Base-by-base conservation (phyloP, 495 filamentous ascomycete genomes). In the Podospora conica region DNA sequence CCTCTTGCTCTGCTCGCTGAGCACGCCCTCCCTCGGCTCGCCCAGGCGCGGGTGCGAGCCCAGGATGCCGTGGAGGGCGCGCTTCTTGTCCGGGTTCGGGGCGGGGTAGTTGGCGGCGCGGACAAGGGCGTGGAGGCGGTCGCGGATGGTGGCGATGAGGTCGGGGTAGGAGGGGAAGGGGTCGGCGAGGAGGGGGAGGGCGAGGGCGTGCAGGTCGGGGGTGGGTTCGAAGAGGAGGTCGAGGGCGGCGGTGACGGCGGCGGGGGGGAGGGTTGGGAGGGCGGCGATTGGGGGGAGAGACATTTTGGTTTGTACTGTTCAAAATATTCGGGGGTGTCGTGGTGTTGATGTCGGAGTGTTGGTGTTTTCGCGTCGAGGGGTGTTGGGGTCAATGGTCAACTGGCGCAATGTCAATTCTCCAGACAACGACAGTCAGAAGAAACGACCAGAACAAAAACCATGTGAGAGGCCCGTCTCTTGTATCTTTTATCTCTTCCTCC, bases 221-320 rank as follows among this genome's bases (percentile, higher is more conserved):
- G 88, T 92, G 15, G 94, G 89, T 71, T 98, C 94, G 78, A 97
- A 98, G 58, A 97, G 90, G 7, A 83, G 81, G 77, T 96, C 91
- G 59, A 97, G 88, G 59, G 91, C 81, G 20, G 82, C 76, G 57
- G 84, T 82, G 58, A 86, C 83, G 40, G 85, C 77, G 27, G 81
- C 74, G 21, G 84, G 80, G 12, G 89, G 76, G 62, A 75, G 72
- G 69, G 77, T 66, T 61, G 77, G 71, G 22, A 79, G 70, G 58
- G 71, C 48, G 60, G 68, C 21, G 72, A 80, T 67, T 64, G 73
- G 68, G 59, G 74, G 76, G 62, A 80, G 74, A 61, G 70, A 74
- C 66, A 72, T 48, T n/a, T n/a, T 72, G 57, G 70, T 18, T 8
- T 69, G 53, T 40, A 68, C 63, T 23, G 72, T 61, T 64, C n/a